Evolutionary conservation across 1,284 basidiomycete genomes (phyloP).

Genomic region (Sporisorium sorghi): DNA sequence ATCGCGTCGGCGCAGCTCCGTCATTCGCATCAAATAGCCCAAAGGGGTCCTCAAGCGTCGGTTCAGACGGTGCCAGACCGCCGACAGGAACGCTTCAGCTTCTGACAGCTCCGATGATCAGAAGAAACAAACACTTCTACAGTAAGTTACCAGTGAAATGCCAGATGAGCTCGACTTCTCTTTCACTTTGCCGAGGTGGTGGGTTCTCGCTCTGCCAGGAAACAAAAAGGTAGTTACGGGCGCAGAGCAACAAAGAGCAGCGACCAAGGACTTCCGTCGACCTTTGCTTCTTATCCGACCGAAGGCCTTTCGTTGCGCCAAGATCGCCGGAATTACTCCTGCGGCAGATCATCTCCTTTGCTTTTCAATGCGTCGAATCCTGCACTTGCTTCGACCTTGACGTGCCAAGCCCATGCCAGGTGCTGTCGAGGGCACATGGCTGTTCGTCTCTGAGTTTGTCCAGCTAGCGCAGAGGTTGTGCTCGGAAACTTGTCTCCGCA

Average conservation of each 20-base stretch:
- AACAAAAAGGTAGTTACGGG: no score
- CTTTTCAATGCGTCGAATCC: no score
- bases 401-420: conserved; percentile 1
- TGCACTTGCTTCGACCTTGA: not conserved
- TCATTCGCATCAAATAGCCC: not conserved
- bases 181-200: conserved; percentile 4
- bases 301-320: not conserved
- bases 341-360: conserved; percentile 1
- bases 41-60: not conserved
- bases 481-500: conserved; percentile 9
- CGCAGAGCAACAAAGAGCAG: no score
- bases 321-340: conserved; percentile 15
- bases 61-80: no score
- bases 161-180: no score
- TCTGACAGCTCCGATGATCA: conserved; percentile 2
- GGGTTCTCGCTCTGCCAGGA: no score
- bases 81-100: not conserved
- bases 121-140: not conserved
- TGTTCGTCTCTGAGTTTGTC: not conserved
- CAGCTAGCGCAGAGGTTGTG: conserved; percentile 20
- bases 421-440: not conserved
- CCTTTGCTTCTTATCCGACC: conserved; percentile 10
- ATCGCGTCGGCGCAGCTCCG: conserved; percentile 30
- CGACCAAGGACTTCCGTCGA: conserved; percentile 24
- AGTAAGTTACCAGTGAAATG: no score